Percentiles rank a stretch among this genome's conserved stretches.
Evolutionary conservation across 108 stramenopile species (phyloP).

Genomic region (Fistulifera solaris): DNA sequence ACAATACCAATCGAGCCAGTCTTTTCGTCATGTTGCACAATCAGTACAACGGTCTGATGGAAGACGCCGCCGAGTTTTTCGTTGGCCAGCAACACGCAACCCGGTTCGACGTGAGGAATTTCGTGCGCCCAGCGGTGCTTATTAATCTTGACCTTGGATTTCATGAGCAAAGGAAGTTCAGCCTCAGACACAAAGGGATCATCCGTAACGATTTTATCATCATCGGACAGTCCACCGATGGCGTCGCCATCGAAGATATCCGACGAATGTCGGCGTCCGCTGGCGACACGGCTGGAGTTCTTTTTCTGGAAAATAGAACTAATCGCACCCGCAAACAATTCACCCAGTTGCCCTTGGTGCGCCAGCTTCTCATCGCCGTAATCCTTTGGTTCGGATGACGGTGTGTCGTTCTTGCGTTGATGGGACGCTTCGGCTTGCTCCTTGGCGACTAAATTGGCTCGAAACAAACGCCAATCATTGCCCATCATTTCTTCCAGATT

Average conservation of each 20-base stretch:
- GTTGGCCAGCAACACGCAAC: constrained; percentile 79
- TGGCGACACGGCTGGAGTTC: constrained; percentile 5
- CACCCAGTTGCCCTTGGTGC: constrained; percentile 47
- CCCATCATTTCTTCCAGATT: constrained; percentile 72
- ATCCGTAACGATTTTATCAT: constrained; percentile 23
- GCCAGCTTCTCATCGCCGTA: constrained; percentile 24
- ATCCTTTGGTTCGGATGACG: not conserved
- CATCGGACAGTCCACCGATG: constrained; percentile 33
- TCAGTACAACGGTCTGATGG: constrained; percentile 80
- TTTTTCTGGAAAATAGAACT: constrained; percentile 54
- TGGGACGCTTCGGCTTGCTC: constrained; percentile 34
- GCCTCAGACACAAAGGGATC: constrained; percentile 72
- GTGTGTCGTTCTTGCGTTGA: constrained; percentile 1
- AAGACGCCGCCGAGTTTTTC: constrained; percentile 85
- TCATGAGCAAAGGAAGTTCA: constrained; percentile 63
- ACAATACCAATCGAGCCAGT: constrained; percentile 73
- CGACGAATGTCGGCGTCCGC: no score
- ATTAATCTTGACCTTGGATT: constrained; percentile 39
- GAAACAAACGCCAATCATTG: constrained; percentile 78
- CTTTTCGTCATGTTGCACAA: constrained; percentile 75
- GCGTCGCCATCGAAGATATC: constrained; percentile 59
- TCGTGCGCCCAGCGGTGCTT: constrained; percentile 84
- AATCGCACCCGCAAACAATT: constrained; percentile 62
- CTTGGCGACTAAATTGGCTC: constrained; percentile 68
- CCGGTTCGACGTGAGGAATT: constrained; percentile 68